These are phyloP conservation scores for Pseudocercospora eumusae DNA, from an alignment of 2,329 filamentous ascomycete species.

Conservation along the genomic window DNA sequence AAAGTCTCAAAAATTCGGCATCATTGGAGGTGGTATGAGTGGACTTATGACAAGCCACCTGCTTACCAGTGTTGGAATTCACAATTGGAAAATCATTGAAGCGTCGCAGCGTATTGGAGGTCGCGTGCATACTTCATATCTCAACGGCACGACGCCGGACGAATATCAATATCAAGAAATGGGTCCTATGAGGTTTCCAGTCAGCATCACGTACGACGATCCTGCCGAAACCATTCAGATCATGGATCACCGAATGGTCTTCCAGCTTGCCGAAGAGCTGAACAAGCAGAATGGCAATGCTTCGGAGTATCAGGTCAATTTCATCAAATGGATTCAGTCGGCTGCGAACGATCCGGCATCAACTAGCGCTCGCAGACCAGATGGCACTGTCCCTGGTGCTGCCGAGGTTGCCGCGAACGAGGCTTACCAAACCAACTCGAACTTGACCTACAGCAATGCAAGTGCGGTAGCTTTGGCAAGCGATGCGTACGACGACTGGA, in stretches of 20 bases:
- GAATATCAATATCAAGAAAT: conserved; percentile 69
- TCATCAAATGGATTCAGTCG: conserved; percentile 64
- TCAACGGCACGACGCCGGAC: conserved; percentile 58
- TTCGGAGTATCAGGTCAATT: conserved; percentile 54
- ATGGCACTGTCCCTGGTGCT: conserved; percentile 57
- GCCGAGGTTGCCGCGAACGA: conserved; percentile 52
- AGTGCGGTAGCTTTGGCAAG: conserved; percentile 45
- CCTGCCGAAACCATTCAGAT: conserved; percentile 61
- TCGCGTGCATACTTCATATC: conserved; percentile 64
- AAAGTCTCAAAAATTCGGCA: conserved; percentile 62
- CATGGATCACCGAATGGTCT: conserved; percentile 65
- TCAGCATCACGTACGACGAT: conserved; percentile 50
- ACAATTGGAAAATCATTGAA: conserved; percentile 64
- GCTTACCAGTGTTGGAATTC: conserved; percentile 57
- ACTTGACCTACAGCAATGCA: conserved; percentile 35
- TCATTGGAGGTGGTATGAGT: conserved; percentile 66
- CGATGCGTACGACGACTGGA: conserved; percentile 43
- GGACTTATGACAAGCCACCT: conserved; percentile 61
- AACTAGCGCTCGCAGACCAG: conserved; percentile 53
- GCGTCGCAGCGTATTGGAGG: conserved; percentile 63
- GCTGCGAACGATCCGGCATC: conserved; percentile 56
- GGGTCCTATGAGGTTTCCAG: conserved; percentile 67
- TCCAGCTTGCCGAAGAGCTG: conserved; percentile 62
- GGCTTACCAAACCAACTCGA: conserved; percentile 29
- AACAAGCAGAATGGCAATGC: conserved; percentile 61